Conservation (phyloP, 805 yeast species). For the Yamadazyma paraphyllophila region DNA sequence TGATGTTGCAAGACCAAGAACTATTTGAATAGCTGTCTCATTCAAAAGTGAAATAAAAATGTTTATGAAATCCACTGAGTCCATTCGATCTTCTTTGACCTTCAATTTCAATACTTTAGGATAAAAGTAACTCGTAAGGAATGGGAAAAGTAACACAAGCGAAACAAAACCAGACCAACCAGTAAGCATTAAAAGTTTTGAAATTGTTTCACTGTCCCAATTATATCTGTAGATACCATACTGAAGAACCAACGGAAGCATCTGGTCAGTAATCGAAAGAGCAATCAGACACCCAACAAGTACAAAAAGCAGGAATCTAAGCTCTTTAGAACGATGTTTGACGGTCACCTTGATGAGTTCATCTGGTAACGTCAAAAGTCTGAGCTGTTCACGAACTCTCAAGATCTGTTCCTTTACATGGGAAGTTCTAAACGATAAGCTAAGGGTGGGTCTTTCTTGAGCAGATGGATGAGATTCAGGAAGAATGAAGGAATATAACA, state of each 20-base stretch:
- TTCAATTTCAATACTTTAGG: conserved; percentile 24
- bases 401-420: background rate
- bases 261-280: conserved; percentile 25
- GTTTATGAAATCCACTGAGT: conserved; percentile 9
- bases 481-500: conserved; percentile 15
- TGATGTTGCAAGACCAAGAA: background rate
- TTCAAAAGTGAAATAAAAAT: background rate
- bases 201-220: conserved; percentile 53
- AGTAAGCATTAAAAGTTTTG: conserved; percentile 48
- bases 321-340: conserved; percentile 1
- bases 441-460: background rate
- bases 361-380: conserved; percentile 4
- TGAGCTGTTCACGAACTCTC: background rate
- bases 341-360: conserved; percentile 4
- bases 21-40: background rate
- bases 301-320: conserved; percentile 4
- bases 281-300: conserved; percentile 43
- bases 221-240: conserved; percentile 50
- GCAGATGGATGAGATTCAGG: conserved; percentile 2
- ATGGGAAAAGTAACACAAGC: conserved; percentile 50
- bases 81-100: conserved; percentile 8
- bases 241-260: conserved; percentile 42
- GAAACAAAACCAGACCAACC: conserved; percentile 42
- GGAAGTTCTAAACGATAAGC: background rate
- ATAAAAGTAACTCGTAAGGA: conserved; percentile 31